Conservation (phyloP, 805 yeast genomes). For the Groenewaldozyma salmanticensis region DNA sequence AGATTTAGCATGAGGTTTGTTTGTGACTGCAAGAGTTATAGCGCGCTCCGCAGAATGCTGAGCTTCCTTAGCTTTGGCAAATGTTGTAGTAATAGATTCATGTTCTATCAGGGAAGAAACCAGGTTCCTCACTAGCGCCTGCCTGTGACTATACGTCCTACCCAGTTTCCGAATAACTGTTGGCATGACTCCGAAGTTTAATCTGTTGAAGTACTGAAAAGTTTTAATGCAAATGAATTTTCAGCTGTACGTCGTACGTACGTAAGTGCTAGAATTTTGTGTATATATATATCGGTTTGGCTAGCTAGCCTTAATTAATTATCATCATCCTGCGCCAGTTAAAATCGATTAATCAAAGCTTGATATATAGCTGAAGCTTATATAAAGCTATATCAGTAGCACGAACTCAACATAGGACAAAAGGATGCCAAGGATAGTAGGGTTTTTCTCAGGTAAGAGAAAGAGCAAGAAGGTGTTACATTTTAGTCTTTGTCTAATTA, state of each 20-base stretch:
- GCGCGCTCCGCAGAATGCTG: constrained; percentile 53
- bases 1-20: constrained; percentile 13
- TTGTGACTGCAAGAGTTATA: constrained; percentile 47
- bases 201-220: neutral
- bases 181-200: constrained; percentile 12
- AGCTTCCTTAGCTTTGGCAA: constrained; percentile 65
- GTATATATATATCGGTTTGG: no score
- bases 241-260: neutral
- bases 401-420: neutral
- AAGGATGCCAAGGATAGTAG: constrained; percentile 30
- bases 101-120: constrained; percentile 59
- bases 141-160: constrained; percentile 42
- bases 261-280: no score
- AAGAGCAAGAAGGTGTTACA: neutral
- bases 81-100: constrained; percentile 63
- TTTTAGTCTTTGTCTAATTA: constrained; percentile 19
- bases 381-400: no score
- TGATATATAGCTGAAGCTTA: no score
- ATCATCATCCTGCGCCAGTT: no score
- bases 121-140: constrained; percentile 52
- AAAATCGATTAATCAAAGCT: no score
- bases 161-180: constrained; percentile 21
- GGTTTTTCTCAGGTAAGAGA: constrained; percentile 44
- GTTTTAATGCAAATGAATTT: neutral
- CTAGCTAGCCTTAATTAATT: no score